phyloP scores from a whole-genome alignment of 2,329 filamentous ascomycete species.

The Calonectria multiphialidica region DNA sequence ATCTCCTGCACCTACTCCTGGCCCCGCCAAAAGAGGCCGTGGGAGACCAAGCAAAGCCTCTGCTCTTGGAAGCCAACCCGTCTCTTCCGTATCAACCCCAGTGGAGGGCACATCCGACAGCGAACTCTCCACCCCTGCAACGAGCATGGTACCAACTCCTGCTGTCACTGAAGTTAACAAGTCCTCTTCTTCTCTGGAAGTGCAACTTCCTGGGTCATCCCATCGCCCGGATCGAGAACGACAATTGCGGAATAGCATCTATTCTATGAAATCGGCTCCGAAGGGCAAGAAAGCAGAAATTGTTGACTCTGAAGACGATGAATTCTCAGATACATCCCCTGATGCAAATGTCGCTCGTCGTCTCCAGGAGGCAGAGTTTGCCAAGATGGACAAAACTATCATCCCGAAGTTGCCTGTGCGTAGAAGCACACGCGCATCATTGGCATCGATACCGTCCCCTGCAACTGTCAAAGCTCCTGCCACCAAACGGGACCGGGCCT shows the following conservation, averaged over 20 bases:
- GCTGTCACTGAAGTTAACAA: constrained; percentile 39
- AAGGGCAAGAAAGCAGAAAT: constrained; percentile 56
- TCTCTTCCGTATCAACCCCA: constrained; percentile 49
- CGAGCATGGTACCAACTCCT: constrained; percentile 52
- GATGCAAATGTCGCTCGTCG: constrained; percentile 50
- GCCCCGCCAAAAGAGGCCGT: constrained; percentile 24
- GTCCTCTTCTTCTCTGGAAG: constrained; percentile 42
- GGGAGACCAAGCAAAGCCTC: constrained; percentile 34
- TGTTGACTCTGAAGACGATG: constrained; percentile 54
- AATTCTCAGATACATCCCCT: constrained; percentile 37
- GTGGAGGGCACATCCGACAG: constrained; percentile 46
- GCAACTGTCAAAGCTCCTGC: constrained; percentile 17
- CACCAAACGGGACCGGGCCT: constrained; percentile 43
- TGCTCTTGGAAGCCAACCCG: constrained; percentile 42
- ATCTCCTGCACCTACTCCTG: constrained; percentile 2
- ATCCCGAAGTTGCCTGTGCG: constrained; percentile 27
- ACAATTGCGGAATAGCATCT: constrained; percentile 57
- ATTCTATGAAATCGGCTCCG: constrained; percentile 60
- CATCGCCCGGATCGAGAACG: constrained; percentile 43
- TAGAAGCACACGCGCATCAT: constrained; percentile 24
- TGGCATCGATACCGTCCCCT: constrained; percentile 12
- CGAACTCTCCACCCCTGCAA: constrained; percentile 51
- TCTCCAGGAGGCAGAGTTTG: constrained; percentile 50
- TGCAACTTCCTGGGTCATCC: constrained; percentile 43
- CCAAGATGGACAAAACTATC: constrained; percentile 20